Evolutionary conservation across 257 asterid genomes (phyloP), one percentile per base, ranked within the genome.

Genomic region (Salvia rosmarinus): DNA sequence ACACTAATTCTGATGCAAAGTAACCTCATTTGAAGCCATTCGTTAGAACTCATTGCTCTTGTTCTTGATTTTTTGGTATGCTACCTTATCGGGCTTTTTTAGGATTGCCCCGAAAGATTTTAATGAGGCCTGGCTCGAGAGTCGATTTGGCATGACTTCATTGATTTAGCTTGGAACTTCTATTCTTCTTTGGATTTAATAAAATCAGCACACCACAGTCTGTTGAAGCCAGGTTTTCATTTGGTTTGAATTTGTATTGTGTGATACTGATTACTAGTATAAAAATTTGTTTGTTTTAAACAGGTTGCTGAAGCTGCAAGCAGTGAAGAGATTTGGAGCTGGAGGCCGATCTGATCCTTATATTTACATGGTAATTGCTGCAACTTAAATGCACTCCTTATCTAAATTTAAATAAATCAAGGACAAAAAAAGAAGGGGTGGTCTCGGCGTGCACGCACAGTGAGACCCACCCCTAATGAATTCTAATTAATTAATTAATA

Each of bases 321-420:
- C 87, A 67, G 97, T 95, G 78, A 89, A 80, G 83, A 88, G 99
- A 79, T 76, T 42, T 49, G 98, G 99, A 25, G 90, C 89, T 47
- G 99, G 99, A 72, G 99, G 97, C 14, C 96, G 96, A 2, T 21
- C 58, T 2, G 96, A 91, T 82, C 99, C 99, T 5, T 95, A 71
- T 79, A 83, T 85, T 76, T 95, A 95, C 86, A 77, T 60, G 98
- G 96, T 91, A 85, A 82, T 37, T 58, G 6, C 65, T 20, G 16
- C 13, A 8, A 0, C 34, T 58, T 2, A 7, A 50, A 44, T 44
- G 64, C 67, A 67, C 9, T 39, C 11, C 20, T 19, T 34, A 64
- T 37, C 7, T 20, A 2, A 23, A 19, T 11, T 16, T 19, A 25
- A 63, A 25, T 49, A 55, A 55, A 1, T 14, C 14, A 14, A 25